These are phyloP conservation scores for Glycine latifolia DNA, from an alignment of 306 rosid species.

Conservation along the genomic window DNA sequence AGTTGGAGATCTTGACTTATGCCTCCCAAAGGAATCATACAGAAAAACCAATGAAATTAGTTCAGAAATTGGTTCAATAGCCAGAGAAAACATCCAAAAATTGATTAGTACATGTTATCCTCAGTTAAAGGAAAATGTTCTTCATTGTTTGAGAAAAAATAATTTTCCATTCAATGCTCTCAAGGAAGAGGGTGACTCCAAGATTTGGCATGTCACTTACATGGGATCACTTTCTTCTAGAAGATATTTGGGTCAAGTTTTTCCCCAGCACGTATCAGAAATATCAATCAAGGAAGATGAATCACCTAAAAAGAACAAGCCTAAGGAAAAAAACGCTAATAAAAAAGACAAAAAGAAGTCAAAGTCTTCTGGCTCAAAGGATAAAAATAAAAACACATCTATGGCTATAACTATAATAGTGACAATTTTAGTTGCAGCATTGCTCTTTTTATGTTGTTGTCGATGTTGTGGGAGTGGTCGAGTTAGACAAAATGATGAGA, in stretches of 20 bases:
- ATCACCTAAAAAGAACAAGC: neutral
- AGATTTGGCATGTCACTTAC: constrained; percentile 55
- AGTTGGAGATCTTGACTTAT: constrained; percentile 50
- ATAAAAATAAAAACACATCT: neutral
- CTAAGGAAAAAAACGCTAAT: constrained; percentile 9
- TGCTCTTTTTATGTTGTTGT: constrained; percentile 64
- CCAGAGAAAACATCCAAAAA: constrained; percentile 55
- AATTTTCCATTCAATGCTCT: constrained; percentile 48
- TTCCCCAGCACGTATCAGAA: constrained; percentile 43
- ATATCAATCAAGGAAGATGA: constrained; percentile 16
- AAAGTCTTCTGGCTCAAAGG: constrained; percentile 9
- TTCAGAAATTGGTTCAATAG: constrained; percentile 49
- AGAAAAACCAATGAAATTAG: constrained; percentile 45
- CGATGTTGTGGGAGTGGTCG: constrained; percentile 52
- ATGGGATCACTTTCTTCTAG: constrained; percentile 53
- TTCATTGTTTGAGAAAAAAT: constrained; percentile 71
- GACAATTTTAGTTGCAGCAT: constrained; percentile 64
- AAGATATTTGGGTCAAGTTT: constrained; percentile 65
- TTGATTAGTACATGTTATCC: constrained; percentile 58
- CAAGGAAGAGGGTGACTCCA: constrained; percentile 62
- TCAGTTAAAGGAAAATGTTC: constrained; percentile 61
- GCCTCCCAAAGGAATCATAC: constrained; percentile 54
- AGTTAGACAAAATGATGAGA: constrained; percentile 70
- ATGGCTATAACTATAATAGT: constrained; percentile 60
- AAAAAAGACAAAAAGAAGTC: constrained; percentile 22